Percentiles rank a stretch among this genome's conserved stretches.
These are phyloP conservation scores for Neocallimastix lanati DNA, from an alignment of 192 early-diverging fungal species.

Conservation along the genomic window DNA sequence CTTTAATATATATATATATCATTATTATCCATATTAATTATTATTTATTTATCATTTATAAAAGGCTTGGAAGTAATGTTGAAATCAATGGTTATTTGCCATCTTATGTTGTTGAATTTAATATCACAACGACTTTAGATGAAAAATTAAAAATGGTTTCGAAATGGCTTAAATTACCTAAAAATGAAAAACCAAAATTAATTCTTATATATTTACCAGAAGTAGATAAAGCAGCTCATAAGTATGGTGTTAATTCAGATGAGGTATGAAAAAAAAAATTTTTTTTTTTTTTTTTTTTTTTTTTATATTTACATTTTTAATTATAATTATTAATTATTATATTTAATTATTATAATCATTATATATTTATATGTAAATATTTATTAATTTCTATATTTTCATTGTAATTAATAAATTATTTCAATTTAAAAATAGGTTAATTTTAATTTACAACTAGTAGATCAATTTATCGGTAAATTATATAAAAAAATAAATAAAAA, in stretches of 20 bases:
- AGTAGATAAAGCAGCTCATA: slow-evolving; percentile 65
- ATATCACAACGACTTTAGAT: slow-evolving; percentile 11
- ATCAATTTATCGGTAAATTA: slow-evolving; percentile 39
- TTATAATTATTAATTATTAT: no score
- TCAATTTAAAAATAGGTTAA: slow-evolving; percentile 23
- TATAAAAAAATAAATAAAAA: slow-evolving; percentile 29
- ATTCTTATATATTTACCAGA: no score
- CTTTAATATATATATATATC: no score
- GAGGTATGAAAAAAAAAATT: no score
- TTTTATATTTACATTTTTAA: not conserved
- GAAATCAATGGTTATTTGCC: slow-evolving; percentile 14
- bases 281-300: no score
- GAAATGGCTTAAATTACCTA: no score
- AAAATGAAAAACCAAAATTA: no score
- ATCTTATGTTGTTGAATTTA: slow-evolving; percentile 24
- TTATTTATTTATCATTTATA: no score
- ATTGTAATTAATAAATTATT: not conserved
- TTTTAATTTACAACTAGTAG: slow-evolving; percentile 24
- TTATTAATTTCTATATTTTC: no score
- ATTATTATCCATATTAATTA: not conserved
- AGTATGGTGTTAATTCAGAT: slow-evolving; percentile 40
- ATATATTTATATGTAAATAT: no score
- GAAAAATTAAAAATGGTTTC: slow-evolving; percentile 40
- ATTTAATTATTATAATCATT: no score
- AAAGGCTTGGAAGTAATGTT: not conserved